Evolutionary conservation across 441 rosid genomes (phyloP).

Genomic region (Breynia disticha): DNA sequence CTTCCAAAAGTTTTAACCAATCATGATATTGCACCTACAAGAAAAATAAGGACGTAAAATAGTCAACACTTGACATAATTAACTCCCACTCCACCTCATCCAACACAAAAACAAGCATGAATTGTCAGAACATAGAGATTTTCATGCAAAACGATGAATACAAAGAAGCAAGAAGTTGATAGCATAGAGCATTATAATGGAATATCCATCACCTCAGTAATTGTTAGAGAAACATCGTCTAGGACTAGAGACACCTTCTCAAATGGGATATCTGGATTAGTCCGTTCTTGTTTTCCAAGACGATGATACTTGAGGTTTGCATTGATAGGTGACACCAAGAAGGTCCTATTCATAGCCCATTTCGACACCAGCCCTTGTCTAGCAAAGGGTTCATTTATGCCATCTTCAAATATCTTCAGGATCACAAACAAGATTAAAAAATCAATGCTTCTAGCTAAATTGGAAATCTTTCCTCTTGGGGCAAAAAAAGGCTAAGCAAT

Average conservation of each 20-base stretch:
- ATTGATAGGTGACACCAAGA: conserved; percentile 85
- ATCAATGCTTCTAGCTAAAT: background rate
- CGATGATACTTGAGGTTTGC: conserved; percentile 93
- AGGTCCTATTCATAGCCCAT: conserved; percentile 75
- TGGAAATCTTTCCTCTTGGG: background rate
- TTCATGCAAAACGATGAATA: background rate
- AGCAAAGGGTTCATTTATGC: conserved; percentile 56
- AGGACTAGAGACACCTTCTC: conserved; percentile 84
- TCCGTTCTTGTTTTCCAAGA: conserved; percentile 92
- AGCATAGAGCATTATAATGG: conserved; percentile 3
- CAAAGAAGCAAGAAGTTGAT: conserved; percentile 5
- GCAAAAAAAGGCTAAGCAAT: background rate
- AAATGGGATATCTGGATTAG: conserved; percentile 82
- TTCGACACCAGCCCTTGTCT: conserved; percentile 37
- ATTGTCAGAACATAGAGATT: background rate
- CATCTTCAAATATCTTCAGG: conserved; percentile 86
- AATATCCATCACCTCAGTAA: conserved; percentile 55
- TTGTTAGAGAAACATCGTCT: conserved; percentile 71
- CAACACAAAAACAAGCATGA: background rate
- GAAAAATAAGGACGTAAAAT: conserved; percentile 11
- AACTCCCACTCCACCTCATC: conserved; percentile 8
- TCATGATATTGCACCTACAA: conserved; percentile 90
- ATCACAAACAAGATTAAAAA: conserved; percentile 9
- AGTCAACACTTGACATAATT: background rate
- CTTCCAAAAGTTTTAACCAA: conserved; percentile 93